phyloP scores from a whole-genome alignment of 73 alveolate species.

The Paramecium caudatum region DNA sequence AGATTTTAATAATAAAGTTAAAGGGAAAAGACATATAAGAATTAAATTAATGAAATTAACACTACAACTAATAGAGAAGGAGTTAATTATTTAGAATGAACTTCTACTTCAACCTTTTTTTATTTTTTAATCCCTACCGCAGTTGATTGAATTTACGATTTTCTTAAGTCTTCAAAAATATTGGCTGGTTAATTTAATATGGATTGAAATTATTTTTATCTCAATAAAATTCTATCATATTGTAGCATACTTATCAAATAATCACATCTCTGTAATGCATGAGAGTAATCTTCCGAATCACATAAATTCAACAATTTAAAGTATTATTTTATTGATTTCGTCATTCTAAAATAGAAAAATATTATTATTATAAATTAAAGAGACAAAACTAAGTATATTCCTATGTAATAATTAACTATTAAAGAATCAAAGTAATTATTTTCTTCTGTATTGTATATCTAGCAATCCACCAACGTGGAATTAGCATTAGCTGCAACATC shows the following conservation, averaged over 20 bases:
- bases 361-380: background rate
- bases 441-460: background rate
- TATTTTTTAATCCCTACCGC: background rate
- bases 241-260: slow-evolving; percentile 1
- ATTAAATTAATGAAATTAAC: background rate
- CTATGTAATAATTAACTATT: background rate
- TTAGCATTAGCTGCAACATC: slow-evolving; percentile 27
- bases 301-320: background rate
- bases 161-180: background rate
- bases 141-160: background rate
- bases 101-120: background rate
- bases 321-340: background rate
- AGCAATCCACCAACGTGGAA: background rate
- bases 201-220: background rate
- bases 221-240: background rate
- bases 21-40: background rate
- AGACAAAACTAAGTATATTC: background rate
- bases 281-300: background rate
- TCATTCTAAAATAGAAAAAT: background rate
- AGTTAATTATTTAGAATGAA: background rate
- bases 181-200: background rate
- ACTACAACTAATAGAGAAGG: background rate
- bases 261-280: background rate
- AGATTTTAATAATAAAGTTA: background rate
- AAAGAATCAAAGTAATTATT: background rate